phyloP scores from a whole-genome alignment of 208 protist genomes.

The Crithidia bombi region DNA sequence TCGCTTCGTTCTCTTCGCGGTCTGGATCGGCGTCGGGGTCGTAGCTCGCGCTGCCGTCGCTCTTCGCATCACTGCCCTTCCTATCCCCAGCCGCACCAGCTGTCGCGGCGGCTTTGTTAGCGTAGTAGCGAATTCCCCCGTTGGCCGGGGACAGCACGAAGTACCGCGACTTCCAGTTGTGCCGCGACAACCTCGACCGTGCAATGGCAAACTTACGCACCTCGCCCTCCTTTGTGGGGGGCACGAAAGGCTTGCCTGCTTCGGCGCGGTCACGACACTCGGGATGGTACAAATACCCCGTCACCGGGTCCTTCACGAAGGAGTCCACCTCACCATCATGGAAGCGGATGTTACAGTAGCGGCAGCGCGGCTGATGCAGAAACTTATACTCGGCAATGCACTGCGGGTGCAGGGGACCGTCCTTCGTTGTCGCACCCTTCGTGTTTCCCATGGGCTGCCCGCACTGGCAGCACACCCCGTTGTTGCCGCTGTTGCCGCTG shows the following conservation, averaged over 20 bases:
- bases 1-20: constrained; percentile 21
- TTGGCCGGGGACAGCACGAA: constrained; percentile 40
- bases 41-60: constrained; percentile 30
- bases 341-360: constrained; percentile 52
- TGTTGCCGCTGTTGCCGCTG: not conserved
- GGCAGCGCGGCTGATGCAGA: constrained; percentile 47
- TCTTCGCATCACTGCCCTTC: constrained; percentile 23
- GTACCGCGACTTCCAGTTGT: constrained; percentile 59
- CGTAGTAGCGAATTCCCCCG: constrained; percentile 47
- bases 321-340: constrained; percentile 30
- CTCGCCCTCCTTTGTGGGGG: constrained; percentile 38
- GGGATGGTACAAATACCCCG: constrained; percentile 39
- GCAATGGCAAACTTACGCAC: constrained; percentile 55
- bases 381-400: constrained; percentile 51
- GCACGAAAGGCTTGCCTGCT: constrained; percentile 34
- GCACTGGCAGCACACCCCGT: constrained; percentile 41
- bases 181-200: constrained; percentile 42
- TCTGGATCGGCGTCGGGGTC: constrained; percentile 34
- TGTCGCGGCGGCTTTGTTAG: constrained; percentile 26
- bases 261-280: constrained; percentile 27
- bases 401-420: constrained; percentile 42
- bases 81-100: constrained; percentile 3
- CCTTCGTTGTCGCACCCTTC: constrained; percentile 30
- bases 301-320: constrained; percentile 37
- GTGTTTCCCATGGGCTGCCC: constrained; percentile 34